These are phyloP conservation scores for Lactifluus rugatus DNA, from an alignment of 768 basidiomycete genomes.

Conservation along the genomic window DNA sequence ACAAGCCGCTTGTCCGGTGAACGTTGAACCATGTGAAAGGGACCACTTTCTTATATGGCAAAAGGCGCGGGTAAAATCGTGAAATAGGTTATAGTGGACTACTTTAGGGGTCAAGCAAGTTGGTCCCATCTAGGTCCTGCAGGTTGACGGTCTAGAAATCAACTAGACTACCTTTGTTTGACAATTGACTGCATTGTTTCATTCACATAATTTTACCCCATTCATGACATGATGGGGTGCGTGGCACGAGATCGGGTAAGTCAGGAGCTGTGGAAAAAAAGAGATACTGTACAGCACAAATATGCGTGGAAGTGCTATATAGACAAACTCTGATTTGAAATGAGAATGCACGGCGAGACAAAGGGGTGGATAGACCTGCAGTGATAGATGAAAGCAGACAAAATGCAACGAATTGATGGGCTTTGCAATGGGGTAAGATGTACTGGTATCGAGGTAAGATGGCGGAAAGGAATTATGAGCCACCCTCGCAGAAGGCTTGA, in stretches of 20 bases:
- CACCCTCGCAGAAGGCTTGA: not conserved
- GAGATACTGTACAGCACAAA: not conserved
- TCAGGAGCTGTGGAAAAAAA: not conserved
- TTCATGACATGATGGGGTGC: not conserved
- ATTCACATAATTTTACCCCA: not conserved
- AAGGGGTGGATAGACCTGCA: not conserved
- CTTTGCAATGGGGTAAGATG: not conserved
- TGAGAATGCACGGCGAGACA: not conserved
- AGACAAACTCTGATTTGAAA: not conserved
- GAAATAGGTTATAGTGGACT: not conserved
- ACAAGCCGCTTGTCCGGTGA: too few species aligned
- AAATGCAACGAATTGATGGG: not conserved
- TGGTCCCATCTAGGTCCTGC: too few species aligned
- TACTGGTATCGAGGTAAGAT: not conserved
- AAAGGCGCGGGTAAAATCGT: not conserved
- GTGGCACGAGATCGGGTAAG: too few species aligned
- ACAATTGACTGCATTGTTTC: not conserved
- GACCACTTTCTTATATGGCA: not conserved
- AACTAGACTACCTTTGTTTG: not conserved
- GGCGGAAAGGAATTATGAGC: not conserved
- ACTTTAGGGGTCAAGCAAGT: not conserved
- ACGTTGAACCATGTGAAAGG: not conserved
- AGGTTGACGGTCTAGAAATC: not conserved
- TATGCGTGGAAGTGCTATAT: not conserved
- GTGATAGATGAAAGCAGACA: slow-evolving; percentile 3